Base-by-base conservation (phyloP, 2,329 filamentous ascomycete species). In the Blastomyces percursus region DNA sequence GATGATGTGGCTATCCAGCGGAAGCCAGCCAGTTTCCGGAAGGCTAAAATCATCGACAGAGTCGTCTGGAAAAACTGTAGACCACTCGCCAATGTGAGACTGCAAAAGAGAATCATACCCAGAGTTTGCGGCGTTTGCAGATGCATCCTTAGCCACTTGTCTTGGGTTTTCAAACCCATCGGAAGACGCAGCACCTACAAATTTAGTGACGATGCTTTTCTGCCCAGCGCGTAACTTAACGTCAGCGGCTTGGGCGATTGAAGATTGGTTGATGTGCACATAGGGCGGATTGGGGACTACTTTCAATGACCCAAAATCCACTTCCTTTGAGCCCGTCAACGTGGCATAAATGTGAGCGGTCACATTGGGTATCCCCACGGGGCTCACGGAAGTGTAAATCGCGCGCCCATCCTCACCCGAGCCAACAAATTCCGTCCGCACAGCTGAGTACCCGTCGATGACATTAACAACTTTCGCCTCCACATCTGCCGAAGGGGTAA, bases 381-480 rank as follows among this genome's bases (percentile, higher is more conserved):
- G 88, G 32, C 80, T 80, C 1, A 91, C 86, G 1, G 85, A 82
- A 1, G 84, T 81, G 77, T 82, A 89, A 52, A 91, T 86, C 1
- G 81, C 76, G 21, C 80, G 76, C 1, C 78, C 72, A 48, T 86
- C 83, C 46, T 79, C 75, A 0, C 81, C 82, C 32, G 84, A 87
- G 1, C 78, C 77, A 1, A 80, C 79, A 63, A 84, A 82, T 52
- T 83, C 79, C 0, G 86, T 84, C 16, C 87, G 80, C 9, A 87
- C 82, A n/a, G 88, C 87, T 67, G 84, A 82, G 65, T 82, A 81
- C 0, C 88, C 88, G 66, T 90, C 85, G 4, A 90, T 70, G 0
- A 89, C 76, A 71, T 90, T 88, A 14, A 84, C 84, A 2, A 90
- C 78, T 0, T 81, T 84, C 2, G 81, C 82, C 61, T 84, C 79